Conservation (phyloP, 306 rosid genomes). For the Bauhinia variegata region DNA sequence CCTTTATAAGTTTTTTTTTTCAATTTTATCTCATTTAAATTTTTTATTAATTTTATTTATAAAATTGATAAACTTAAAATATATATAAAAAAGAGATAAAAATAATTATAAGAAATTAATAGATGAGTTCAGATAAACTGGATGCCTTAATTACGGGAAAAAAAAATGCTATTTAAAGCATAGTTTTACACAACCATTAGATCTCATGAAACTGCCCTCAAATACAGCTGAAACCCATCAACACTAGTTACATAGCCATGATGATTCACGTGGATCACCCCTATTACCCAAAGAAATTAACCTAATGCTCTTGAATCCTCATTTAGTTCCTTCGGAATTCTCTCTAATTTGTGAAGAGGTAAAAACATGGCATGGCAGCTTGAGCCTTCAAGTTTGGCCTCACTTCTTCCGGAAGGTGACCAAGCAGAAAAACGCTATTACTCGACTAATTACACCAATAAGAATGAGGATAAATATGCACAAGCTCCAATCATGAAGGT, state of each 20-base stretch:
- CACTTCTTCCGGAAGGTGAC: slow-evolving; percentile 72
- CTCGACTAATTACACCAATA: slow-evolving; percentile 64
- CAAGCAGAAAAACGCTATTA: slow-evolving; percentile 66
- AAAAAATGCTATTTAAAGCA: too few species aligned
- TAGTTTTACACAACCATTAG: too few species aligned
- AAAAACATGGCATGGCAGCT: slow-evolving; percentile 20
- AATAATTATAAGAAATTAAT: too few species aligned
- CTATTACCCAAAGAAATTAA: slow-evolving; percentile 14
- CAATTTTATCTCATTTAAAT: too few species aligned
- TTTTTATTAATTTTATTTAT: too few species aligned
- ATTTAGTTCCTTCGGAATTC: neutral
- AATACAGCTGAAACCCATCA: too few species aligned
- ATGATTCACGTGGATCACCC: neutral
- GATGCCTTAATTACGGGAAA: too few species aligned
- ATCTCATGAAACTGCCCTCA: too few species aligned
- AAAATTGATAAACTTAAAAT: too few species aligned
- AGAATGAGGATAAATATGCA: slow-evolving; percentile 62
- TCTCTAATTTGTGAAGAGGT: neutral
- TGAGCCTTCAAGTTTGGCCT: slow-evolving; percentile 16
- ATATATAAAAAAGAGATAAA: too few species aligned
- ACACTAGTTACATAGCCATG: neutral
- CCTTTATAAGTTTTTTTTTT: too few species aligned
- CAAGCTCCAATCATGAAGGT: slow-evolving; percentile 76
- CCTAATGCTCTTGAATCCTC: slow-evolving; percentile 14
- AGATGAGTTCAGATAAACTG: too few species aligned